These are phyloP conservation scores for Penicillium sp. DNA, from an alignment of 2,329 filamentous ascomycete genomes.

Conservation along the genomic window DNA sequence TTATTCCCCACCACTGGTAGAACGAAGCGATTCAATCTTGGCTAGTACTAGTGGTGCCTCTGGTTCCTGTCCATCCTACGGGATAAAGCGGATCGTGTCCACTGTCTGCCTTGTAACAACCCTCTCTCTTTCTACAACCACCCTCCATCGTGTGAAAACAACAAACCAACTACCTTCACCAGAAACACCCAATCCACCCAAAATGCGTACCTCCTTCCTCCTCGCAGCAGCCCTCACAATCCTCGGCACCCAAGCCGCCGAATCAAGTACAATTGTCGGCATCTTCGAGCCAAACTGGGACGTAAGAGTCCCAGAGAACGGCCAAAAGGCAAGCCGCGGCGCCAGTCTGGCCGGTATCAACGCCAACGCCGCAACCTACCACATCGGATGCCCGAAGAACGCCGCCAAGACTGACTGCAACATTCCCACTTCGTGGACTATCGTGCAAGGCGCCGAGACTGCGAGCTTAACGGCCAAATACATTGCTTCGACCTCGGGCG, in stretches of 20 bases:
- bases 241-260: constrained; percentile 1
- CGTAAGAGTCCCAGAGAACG: not conserved
- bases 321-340: constrained; percentile 14
- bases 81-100: not conserved
- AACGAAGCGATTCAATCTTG: not conserved
- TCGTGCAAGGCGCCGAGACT: constrained; percentile 25
- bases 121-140: not conserved
- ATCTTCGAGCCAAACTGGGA: constrained; percentile 12
- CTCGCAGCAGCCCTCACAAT: constrained; percentile 6
- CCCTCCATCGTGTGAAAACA: not conserved
- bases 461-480: constrained; percentile 20
- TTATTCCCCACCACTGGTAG: not conserved
- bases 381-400: constrained; percentile 20
- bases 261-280: constrained; percentile 10
- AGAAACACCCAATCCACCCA: not conserved
- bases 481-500: constrained; percentile 12
- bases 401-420: constrained; percentile 26
- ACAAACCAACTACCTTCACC: not conserved
- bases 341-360: constrained; percentile 25
- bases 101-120: not conserved
- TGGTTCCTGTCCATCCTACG: not conserved
- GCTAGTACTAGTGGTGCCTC: not conserved
- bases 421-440: constrained; percentile 18
- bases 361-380: constrained; percentile 22
- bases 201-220: constrained; percentile 7